Evolutionary conservation across 2,329 filamentous ascomycete genomes (phyloP), one percentile per base, ranked within the genome.

Genomic region (Thielaviopsis populi): DNA sequence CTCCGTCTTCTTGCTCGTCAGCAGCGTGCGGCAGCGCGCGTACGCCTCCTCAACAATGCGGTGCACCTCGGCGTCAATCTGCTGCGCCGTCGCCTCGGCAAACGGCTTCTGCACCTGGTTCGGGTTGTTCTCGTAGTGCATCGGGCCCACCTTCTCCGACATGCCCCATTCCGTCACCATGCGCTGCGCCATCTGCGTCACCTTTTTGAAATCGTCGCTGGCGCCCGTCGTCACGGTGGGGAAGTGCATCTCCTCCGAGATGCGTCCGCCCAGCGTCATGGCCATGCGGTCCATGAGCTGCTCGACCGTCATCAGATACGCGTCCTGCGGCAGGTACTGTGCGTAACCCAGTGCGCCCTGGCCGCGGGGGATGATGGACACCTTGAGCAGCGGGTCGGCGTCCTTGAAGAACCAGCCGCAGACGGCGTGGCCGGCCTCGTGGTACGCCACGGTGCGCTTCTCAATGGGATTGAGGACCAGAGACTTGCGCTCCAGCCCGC

Each of bases 131-230:
- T 94, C 87, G 74, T 92, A 99, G 79, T 95, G 88, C 67, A 99
- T 80, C 68, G 91, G 91, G 37, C 92, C 92, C 58, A 99, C 86
- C 77, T 95, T 95, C 69, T 89, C 83, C 48, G 88, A 95, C 94
- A 99, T 99, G 69, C 94, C 94, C 86, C 91, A 99, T 74, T 96
- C 89, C n/a, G 92, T 99, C 37, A 99, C 94, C 94, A 99, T 99
- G 67, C 88, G 87, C 19, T 89, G 95, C 2, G 94, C 95, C 88
- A 96, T 92, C 64, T 86, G 83, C 1, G 94, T 96, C 48, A 97
- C 94, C 77, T 99, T 99, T 76, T 94, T 92, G 82, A 99, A 99
- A 73, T 99, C 94, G 73, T 97, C 94, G 63, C 86, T 91, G 22
- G 92, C 94, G 65, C 94, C 94, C 58, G 89, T 94, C 1, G 94